These are phyloP conservation scores for Cutaneotrichosporon sp. DNA, from an alignment of 1,284 basidiomycete genomes.

Conservation along the genomic window DNA sequence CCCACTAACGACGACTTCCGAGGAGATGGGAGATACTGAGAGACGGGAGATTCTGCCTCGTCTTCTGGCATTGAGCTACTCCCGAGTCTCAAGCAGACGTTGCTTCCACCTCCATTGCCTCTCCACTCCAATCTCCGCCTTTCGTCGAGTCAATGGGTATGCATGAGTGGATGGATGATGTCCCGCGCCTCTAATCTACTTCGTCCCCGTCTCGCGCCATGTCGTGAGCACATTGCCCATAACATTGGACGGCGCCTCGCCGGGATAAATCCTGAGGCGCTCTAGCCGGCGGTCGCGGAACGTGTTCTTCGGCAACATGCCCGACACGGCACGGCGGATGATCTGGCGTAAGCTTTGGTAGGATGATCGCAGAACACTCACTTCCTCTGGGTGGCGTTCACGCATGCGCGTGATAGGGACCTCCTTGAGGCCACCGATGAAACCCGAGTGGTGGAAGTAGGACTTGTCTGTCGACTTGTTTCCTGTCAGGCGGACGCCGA, in stretches of 20 bases:
- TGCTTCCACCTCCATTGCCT: too few species aligned
- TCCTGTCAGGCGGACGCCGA: conserved; percentile 80
- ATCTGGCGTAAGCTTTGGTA: conserved; percentile 63
- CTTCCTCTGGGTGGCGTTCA: conserved; percentile 83
- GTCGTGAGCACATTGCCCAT: conserved; percentile 35
- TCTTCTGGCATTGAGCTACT: too few species aligned
- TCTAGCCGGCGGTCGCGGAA: conserved; percentile 78
- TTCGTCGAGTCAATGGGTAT: neutral
- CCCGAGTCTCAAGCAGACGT: too few species aligned
- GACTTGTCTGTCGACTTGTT: conserved; percentile 81
- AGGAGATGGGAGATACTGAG: too few species aligned
- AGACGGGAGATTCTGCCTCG: too few species aligned
- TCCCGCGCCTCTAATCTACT: neutral
- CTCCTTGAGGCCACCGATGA: conserved; percentile 88
- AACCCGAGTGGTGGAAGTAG: conserved; percentile 89
- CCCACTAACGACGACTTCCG: too few species aligned
- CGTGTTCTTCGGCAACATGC: conserved; percentile 96
- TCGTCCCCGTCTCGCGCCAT: conserved; percentile 26
- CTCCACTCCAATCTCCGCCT: neutral
- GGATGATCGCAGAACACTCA: too few species aligned
- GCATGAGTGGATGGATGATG: neutral
- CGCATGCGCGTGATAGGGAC: conserved; percentile 76
- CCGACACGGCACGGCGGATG: conserved; percentile 88
- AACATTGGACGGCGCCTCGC: conserved; percentile 38
- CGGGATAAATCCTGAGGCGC: conserved; percentile 77